A percentile compares a stretch with the other conserved stretches of the same genome.
These are phyloP conservation scores for Colletotrichum tanaceti DNA, from an alignment of 2,329 filamentous ascomycete genomes.

Conservation along the genomic window DNA sequence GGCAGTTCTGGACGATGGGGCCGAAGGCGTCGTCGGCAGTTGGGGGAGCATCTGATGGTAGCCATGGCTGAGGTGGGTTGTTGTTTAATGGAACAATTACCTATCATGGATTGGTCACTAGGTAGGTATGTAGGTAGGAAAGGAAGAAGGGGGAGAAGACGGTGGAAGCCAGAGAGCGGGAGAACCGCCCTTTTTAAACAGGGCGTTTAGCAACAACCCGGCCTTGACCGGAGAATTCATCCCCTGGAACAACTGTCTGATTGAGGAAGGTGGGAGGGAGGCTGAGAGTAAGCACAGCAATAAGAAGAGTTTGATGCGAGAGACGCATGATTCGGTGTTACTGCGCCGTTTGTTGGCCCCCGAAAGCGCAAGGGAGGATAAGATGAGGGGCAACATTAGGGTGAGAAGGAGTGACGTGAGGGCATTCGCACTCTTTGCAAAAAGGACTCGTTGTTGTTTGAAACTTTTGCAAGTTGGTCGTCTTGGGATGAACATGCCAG, in stretches of 20 bases:
- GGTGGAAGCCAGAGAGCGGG: neutral
- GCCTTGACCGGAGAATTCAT: neutral
- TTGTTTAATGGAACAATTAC: neutral
- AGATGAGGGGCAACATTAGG: neutral
- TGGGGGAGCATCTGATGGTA: slow-evolving; percentile 20
- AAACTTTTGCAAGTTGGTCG: slow-evolving; percentile 1
- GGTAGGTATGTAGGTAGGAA: too few species aligned
- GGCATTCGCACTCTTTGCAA: neutral
- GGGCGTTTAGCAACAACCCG: neutral
- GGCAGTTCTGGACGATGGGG: slow-evolving; percentile 42
- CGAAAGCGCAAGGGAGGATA: neutral
- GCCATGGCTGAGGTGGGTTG: slow-evolving; percentile 9
- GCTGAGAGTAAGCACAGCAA: slow-evolving; percentile 17
- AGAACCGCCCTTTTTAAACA: slow-evolving; percentile 1
- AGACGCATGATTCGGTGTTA: neutral
- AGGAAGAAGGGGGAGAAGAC: rapidly evolving
- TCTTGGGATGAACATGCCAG: slow-evolving; percentile 11
- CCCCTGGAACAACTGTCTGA: slow-evolving; percentile 26
- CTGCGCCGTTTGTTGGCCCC: neutral
- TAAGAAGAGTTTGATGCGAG: neutral
- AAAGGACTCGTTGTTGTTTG: neutral
- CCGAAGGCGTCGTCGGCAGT: slow-evolving; percentile 43
- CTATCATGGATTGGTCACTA: too few species aligned
- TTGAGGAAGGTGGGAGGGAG: slow-evolving; percentile 26
- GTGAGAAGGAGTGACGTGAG: neutral